phyloP scores from a whole-genome alignment of 208 protist genomes.

The Trypanosoma scelopori region DNA sequence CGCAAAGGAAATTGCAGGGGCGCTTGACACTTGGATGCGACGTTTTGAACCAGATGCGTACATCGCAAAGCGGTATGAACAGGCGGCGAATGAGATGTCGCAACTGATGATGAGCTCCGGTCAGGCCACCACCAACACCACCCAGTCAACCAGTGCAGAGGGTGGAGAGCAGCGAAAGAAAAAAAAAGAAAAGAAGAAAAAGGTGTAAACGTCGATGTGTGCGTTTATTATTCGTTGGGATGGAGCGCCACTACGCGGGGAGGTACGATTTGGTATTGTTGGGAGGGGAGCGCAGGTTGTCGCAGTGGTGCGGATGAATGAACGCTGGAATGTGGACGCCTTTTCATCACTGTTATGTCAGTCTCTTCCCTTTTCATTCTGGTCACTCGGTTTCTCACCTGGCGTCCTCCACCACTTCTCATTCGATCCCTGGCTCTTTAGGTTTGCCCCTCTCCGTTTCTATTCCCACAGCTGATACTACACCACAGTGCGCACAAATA shows the following conservation, averaged over 20 bases:
- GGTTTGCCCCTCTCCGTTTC: too few species aligned
- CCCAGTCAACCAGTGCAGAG: slow-evolving; percentile 8
- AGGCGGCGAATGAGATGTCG: slow-evolving; percentile 77
- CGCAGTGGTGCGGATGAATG: too few species aligned
- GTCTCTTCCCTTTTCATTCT: too few species aligned
- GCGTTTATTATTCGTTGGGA: neutral
- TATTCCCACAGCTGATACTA: too few species aligned
- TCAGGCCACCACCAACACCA: slow-evolving; percentile 4
- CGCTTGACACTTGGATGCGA: slow-evolving; percentile 67
- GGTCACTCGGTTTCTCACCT: too few species aligned
- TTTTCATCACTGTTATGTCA: too few species aligned
- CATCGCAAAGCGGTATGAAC: slow-evolving; percentile 70
- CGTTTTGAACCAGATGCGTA: slow-evolving; percentile 80
- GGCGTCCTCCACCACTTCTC: too few species aligned
- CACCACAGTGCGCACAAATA: too few species aligned
- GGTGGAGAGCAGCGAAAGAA: slow-evolving; percentile 49
- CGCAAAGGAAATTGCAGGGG: slow-evolving; percentile 61
- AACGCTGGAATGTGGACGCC: too few species aligned
- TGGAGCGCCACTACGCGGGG: too few species aligned
- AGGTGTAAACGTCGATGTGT: slow-evolving; percentile 36
- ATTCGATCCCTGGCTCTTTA: too few species aligned
- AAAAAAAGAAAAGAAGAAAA: slow-evolving; percentile 86
- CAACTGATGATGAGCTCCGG: slow-evolving; percentile 63
- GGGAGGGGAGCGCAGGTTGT: neutral
- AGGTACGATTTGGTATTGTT: too few species aligned